Evolutionary conservation across 179 eudicot species (phyloP).

Genomic region (Camellia oleifera): DNA sequence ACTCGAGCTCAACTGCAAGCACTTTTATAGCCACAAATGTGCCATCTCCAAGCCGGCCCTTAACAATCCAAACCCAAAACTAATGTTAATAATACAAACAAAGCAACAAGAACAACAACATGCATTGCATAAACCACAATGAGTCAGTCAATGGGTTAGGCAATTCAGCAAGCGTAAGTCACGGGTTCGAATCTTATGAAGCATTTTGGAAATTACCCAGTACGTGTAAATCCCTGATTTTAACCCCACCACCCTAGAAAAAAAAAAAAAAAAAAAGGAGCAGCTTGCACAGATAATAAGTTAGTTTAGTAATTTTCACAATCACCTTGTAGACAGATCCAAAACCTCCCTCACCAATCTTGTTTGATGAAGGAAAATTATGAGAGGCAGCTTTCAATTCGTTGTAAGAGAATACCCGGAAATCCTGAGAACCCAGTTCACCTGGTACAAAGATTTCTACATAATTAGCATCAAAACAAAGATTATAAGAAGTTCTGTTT

Average conservation of each 20-base stretch:
- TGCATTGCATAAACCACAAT: too few species aligned
- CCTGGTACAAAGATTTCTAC: conserved; percentile 14
- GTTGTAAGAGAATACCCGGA: conserved; percentile 37
- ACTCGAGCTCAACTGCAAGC: conserved; percentile 51
- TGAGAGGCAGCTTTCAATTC: conserved; percentile 50
- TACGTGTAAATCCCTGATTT: too few species aligned
- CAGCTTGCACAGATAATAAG: background rate
- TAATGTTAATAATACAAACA: background rate
- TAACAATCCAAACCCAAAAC: conserved; percentile 1
- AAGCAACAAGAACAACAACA: background rate
- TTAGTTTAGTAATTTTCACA: background rate
- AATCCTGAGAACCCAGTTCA: conserved; percentile 19
- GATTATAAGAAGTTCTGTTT: background rate
- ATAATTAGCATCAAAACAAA: background rate
- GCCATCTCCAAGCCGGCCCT: conserved; percentile 65
- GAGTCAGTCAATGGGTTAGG: too few species aligned
- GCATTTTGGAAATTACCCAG: too few species aligned
- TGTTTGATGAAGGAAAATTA: conserved; percentile 42
- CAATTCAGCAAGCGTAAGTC: too few species aligned
- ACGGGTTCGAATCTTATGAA: too few species aligned
- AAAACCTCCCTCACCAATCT: conserved; percentile 69
- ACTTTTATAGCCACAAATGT: conserved; percentile 57
- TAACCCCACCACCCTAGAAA: too few species aligned
- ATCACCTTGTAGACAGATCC: conserved; percentile 67
- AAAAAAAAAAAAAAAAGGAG: background rate